Percentiles rank a stretch among this genome's conserved stretches.
These are phyloP conservation scores for Mycena chlorophos DNA, from an alignment of 768 basidiomycete species.

Conservation along the genomic window DNA sequence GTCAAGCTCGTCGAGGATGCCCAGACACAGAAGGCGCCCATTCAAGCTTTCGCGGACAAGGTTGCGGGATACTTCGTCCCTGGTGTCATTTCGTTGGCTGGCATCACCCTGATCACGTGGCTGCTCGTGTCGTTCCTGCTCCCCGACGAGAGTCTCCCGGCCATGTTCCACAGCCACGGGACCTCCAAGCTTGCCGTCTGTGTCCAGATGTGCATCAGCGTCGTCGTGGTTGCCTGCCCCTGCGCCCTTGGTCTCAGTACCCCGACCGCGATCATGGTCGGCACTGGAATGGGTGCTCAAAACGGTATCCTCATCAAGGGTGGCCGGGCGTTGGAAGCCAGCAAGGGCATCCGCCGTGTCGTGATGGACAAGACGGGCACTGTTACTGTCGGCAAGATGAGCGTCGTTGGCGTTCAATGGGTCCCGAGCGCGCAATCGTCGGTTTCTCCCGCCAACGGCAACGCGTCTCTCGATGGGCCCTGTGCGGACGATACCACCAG, in stretches of 20 bases:
- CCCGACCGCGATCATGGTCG: constrained; percentile 99
- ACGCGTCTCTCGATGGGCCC: constrained; percentile 42
- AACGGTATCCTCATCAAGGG: constrained; percentile 99
- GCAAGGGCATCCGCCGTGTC: constrained; percentile 75
- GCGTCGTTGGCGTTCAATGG: constrained; percentile 79
- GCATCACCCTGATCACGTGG: constrained; percentile 84
- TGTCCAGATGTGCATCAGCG: constrained; percentile 95
- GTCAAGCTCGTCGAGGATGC: constrained; percentile 97
- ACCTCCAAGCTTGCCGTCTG: constrained; percentile 87
- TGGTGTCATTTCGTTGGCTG: constrained; percentile 77
- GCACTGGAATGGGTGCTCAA: constrained; percentile 93
- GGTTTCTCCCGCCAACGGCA: constrained; percentile 41
- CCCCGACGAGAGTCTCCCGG: constrained; percentile 62
- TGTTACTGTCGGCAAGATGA: constrained; percentile 91
- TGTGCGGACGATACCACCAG: constrained; percentile 66
- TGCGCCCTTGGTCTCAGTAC: constrained; percentile 96
- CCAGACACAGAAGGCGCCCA: constrained; percentile 96
- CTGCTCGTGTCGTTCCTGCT: constrained; percentile 66
- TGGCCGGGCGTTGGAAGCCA: constrained; percentile 90
- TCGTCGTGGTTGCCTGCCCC: constrained; percentile 97
- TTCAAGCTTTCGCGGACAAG: constrained; percentile 93
- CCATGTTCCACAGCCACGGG: constrained; percentile 83
- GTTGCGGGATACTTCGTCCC: constrained; percentile 97
- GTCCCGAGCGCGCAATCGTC: constrained; percentile 37
- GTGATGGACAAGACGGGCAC: constrained; percentile 98